phyloP scores from a whole-genome alignment of 2,329 filamentous ascomycete genomes.

The Ophiostoma himal-ulmi region DNA sequence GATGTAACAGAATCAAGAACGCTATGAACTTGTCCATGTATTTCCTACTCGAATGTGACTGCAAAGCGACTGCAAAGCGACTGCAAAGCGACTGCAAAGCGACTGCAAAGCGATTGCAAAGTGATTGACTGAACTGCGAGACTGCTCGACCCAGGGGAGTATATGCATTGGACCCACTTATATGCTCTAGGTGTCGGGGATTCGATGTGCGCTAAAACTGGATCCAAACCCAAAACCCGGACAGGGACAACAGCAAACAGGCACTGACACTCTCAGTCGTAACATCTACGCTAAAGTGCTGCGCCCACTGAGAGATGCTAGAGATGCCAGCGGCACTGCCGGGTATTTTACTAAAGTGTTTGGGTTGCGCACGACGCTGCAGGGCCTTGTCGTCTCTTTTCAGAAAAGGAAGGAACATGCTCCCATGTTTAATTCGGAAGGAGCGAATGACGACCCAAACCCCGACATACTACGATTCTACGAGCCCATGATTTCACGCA shows the following conservation, averaged over 20 bases:
- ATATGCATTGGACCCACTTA: background rate
- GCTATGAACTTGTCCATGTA: background rate
- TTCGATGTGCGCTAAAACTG: conserved; percentile 16
- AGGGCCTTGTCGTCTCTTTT: background rate
- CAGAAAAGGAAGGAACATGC: background rate
- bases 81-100: background rate
- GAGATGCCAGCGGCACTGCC: background rate
- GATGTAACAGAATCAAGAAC: background rate
- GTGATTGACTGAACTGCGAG: too few species aligned
- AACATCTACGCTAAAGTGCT: background rate
- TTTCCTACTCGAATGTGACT: background rate
- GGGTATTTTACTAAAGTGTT: conserved; percentile 5
- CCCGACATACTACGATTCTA: background rate
- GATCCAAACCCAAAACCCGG: conserved; percentile 22
- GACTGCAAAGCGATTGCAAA: background rate
- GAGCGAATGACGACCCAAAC: conserved; percentile 5
- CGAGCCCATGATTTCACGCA: background rate
- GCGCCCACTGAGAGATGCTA: background rate
- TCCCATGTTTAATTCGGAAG: conserved; percentile 2
- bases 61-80: background rate
- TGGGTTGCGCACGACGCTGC: background rate
- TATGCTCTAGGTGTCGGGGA: background rate
- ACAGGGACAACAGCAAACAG: conserved; percentile 11
- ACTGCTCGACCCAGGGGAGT: background rate
- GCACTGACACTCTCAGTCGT: background rate